These are phyloP conservation scores for Tetraselmis chui DNA, from an alignment of 139 green algal genomes.

Conservation along the genomic window DNA sequence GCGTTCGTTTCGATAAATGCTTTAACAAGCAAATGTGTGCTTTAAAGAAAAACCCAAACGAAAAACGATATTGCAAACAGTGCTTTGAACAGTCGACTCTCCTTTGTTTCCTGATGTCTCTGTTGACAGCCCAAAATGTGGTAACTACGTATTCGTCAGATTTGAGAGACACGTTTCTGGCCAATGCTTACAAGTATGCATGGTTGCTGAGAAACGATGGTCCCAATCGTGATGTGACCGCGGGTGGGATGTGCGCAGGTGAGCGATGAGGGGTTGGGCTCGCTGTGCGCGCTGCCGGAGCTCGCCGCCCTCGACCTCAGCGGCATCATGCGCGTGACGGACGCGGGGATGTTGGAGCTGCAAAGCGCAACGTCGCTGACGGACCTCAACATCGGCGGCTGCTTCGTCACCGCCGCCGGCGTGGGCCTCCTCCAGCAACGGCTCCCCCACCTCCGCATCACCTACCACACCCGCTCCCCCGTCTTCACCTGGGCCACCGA, in stretches of 20 bases:
- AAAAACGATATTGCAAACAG: too few relatives aligned
- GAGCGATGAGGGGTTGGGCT: neutral
- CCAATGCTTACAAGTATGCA: too few relatives aligned
- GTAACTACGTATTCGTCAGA: too few relatives aligned
- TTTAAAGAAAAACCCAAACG: too few relatives aligned
- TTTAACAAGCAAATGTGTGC: too few relatives aligned
- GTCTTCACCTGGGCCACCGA: neutral
- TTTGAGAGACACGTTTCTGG: too few relatives aligned
- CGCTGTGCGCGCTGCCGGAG: neutral
- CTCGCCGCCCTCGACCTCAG: neutral
- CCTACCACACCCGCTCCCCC: neutral
- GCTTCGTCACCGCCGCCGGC: neutral
- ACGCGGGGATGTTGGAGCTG: neutral
- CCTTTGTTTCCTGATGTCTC: too few relatives aligned
- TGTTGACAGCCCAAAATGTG: too few relatives aligned
- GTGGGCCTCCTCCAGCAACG: neutral
- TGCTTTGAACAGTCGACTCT: too few relatives aligned
- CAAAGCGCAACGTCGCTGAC: neutral
- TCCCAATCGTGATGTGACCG: too few relatives aligned
- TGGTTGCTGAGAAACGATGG: too few relatives aligned
- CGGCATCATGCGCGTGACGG: neutral
- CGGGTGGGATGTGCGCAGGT: neutral
- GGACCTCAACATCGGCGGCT: neutral
- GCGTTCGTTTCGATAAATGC: too few relatives aligned
- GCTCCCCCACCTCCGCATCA: neutral